phyloP scores from a whole-genome alignment of 495 filamentous ascomycete species.

The Annulohypoxylon stygium region DNA sequence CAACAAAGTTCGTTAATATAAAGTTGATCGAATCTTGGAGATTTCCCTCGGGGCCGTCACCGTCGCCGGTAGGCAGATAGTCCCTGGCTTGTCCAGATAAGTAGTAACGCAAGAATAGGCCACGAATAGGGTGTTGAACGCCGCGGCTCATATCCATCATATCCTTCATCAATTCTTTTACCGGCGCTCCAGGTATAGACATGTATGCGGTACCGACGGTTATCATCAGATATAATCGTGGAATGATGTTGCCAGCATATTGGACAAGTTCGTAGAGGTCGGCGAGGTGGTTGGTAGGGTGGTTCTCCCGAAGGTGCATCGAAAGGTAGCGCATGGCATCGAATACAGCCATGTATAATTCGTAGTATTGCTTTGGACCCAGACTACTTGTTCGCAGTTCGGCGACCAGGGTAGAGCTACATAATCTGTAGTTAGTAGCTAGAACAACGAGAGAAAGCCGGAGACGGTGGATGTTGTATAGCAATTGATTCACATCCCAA shows the following conservation, averaged over 20 bases:
- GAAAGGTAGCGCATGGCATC: slow-evolving; percentile 97
- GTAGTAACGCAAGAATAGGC: slow-evolving; percentile 95
- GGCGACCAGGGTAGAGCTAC: slow-evolving; percentile 94
- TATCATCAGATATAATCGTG: slow-evolving; percentile 97
- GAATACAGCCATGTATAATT: slow-evolving; percentile 99
- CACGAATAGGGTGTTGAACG: slow-evolving; percentile 95
- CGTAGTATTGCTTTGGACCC: slow-evolving; percentile 98
- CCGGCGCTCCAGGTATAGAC: slow-evolving; percentile 96
- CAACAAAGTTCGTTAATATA: slow-evolving; percentile 97
- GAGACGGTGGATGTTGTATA: neutral
- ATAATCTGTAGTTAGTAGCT: slow-evolving; percentile 46
- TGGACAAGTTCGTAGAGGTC: slow-evolving; percentile 99
- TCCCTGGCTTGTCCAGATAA: slow-evolving; percentile 94
- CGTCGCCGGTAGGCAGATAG: slow-evolving; percentile 80
- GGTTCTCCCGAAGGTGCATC: slow-evolving; percentile 94
- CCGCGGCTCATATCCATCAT: slow-evolving; percentile 99
- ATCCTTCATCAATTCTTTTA: slow-evolving; percentile 99
- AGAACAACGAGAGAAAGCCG: neutral
- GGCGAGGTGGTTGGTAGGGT: slow-evolving; percentile 96
- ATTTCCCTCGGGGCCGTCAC: slow-evolving; percentile 96
- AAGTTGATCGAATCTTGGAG: slow-evolving; percentile 98
- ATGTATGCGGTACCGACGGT: slow-evolving; percentile 99
- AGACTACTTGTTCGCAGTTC: slow-evolving; percentile 96
- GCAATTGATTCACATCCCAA: slow-evolving; percentile 23
- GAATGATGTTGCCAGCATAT: slow-evolving; percentile 98